phyloP scores from a whole-genome alignment of 140 eudicot genomes.

The Flaveria floridana region DNA sequence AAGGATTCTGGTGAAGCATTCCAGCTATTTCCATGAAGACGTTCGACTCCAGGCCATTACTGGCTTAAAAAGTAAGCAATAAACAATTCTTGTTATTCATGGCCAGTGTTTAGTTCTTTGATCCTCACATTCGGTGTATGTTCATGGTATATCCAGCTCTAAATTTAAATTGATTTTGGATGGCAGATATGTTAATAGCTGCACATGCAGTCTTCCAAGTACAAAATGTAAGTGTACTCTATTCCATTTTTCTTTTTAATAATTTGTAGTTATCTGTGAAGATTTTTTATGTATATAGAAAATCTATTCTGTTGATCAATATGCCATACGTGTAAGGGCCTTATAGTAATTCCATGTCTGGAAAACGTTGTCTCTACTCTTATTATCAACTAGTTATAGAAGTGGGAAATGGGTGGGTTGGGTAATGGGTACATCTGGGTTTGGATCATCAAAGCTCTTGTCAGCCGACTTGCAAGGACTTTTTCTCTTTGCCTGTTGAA shows the following conservation, averaged over 20 bases:
- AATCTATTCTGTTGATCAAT: neutral
- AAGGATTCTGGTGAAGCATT: slow-evolving; percentile 78
- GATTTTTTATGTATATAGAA: neutral
- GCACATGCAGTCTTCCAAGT: slow-evolving; percentile 70
- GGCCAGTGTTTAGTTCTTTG: neutral
- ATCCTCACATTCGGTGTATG: neutral
- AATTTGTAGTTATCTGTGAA: slow-evolving; percentile 7
- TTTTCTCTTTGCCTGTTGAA: neutral
- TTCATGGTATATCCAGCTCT: slow-evolving; percentile 21
- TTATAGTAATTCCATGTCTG: neutral
- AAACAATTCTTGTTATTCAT: neutral
- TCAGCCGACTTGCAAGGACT: neutral
- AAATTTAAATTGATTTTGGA: slow-evolving; percentile 28
- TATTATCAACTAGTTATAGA: neutral
- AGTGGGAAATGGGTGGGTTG: neutral
- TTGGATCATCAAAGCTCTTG: neutral
- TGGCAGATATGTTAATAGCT: slow-evolving; percentile 81
- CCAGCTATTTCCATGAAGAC: slow-evolving; percentile 92
- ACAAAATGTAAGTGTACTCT: slow-evolving; percentile 55
- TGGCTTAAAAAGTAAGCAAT: slow-evolving; percentile 69
- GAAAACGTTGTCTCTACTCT: neutral
- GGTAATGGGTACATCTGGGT: neutral
- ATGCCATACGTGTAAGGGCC: neutral
- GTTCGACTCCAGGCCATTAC: slow-evolving; percentile 94
- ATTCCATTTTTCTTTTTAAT: neutral